phyloP scores from a whole-genome alignment of 164 flowering plant species.

The Tetrastigma voinierianum region DNA sequence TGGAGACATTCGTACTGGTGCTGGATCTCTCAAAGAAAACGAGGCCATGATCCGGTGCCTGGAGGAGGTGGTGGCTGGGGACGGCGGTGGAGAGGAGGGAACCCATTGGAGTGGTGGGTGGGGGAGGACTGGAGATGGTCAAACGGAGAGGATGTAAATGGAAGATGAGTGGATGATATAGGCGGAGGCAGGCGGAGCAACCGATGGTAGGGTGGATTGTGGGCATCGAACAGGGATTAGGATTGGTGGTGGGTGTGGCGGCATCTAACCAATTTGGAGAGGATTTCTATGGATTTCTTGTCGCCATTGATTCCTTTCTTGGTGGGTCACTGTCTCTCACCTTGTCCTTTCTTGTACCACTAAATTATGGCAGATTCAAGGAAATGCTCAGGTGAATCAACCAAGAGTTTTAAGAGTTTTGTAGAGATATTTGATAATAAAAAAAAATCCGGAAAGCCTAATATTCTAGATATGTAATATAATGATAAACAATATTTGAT shows the following conservation, averaged over 20 bases:
- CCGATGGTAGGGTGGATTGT: slow-evolving; percentile 10
- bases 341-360: neutral
- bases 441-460: no score
- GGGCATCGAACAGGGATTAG: slow-evolving; percentile 12
- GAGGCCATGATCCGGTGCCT: slow-evolving; percentile 24
- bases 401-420: no score
- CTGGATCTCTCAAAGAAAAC: slow-evolving; percentile 25
- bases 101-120: slow-evolving; percentile 33
- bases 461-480: no score
- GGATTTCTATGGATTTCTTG: neutral
- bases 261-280: no score
- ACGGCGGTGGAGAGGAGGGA: slow-evolving; percentile 24
- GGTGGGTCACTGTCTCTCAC: slow-evolving; percentile 7
- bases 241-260: neutral
- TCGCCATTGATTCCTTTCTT: neutral
- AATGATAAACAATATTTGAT: no score
- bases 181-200: neutral
- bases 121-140: neutral
- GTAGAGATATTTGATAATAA: no score
- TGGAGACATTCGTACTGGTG: slow-evolving; percentile 16
- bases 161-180: neutral
- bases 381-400: no score
- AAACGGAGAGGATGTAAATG: slow-evolving; percentile 7
- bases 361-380: no score
- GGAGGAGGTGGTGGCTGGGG: slow-evolving; percentile 13